These are phyloP conservation scores for Alternaria brassicicola DNA, from an alignment of 2,329 filamentous ascomycete species.

Conservation along the genomic window DNA sequence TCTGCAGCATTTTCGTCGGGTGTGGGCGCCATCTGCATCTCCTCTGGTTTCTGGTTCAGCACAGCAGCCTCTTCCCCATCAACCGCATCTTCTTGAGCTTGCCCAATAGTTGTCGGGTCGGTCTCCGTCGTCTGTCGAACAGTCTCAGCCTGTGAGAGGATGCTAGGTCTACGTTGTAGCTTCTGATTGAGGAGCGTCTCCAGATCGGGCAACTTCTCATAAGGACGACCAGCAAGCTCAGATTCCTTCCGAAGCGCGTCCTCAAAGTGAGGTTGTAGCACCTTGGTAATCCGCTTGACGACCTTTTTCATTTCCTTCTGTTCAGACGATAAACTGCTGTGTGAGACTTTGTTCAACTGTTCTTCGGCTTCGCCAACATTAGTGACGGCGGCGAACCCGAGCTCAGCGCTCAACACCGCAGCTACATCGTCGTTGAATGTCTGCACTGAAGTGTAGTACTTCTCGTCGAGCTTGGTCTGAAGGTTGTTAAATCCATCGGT, in stretches of 20 bases:
- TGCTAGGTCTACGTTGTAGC: slow-evolving; percentile 58
- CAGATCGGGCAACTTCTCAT: slow-evolving; percentile 75
- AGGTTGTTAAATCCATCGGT: slow-evolving; percentile 60
- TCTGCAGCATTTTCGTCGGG: slow-evolving; percentile 44
- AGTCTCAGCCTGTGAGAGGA: slow-evolving; percentile 29
- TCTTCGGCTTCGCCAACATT: slow-evolving; percentile 51
- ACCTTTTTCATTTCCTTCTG: slow-evolving; percentile 81
- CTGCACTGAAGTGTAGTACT: slow-evolving; percentile 65
- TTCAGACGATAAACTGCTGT: slow-evolving; percentile 60
- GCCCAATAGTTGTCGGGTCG: slow-evolving; percentile 14
- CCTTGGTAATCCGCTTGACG: slow-evolving; percentile 88
- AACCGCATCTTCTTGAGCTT: slow-evolving; percentile 16
- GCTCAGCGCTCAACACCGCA: slow-evolving; percentile 61
- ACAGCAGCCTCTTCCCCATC: slow-evolving; percentile 22
- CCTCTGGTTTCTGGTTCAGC: slow-evolving; percentile 24
- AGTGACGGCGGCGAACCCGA: slow-evolving; percentile 55
- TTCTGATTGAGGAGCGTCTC: slow-evolving; percentile 74
- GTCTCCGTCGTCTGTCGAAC: slow-evolving; percentile 32
- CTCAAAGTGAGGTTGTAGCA: slow-evolving; percentile 78
- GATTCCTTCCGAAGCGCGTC: slow-evolving; percentile 78
- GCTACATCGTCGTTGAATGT: slow-evolving; percentile 66
- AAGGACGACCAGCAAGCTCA: slow-evolving; percentile 74
- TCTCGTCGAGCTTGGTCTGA: slow-evolving; percentile 60
- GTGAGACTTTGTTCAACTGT: slow-evolving; percentile 50
- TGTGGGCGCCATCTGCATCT: slow-evolving; percentile 42